Evolutionary conservation across 805 yeast species (phyloP), one percentile per base, ranked within the genome.

Genomic region (Pichia occidentalis): DNA sequence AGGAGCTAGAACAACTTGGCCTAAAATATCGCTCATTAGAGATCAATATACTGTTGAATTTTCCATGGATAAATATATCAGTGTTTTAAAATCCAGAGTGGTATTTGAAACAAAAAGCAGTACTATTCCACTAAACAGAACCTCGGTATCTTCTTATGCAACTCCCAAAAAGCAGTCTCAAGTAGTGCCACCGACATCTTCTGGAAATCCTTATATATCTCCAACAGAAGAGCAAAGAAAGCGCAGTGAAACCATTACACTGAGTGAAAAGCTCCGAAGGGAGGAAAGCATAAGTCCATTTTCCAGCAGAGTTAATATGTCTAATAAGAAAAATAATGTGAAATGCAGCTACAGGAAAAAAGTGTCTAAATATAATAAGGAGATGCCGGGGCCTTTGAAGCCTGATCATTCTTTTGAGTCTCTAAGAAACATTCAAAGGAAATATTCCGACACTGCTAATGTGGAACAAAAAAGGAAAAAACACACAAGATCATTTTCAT

Each of bases 1-100:
- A 45, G 98, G 97, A 1, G 92, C 95, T 1, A 65, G 85, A 40
- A 90, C 96, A 0, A 80, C 96, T 0, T 90, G 97, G 97, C 95
- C 96, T 0, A 85, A 85, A 52, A 59, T 92, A 4, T 75, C 95
- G 2, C 70, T 88, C 30, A 85, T 90, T 32, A 72, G 80, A 48
- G 90, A 92, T 56, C 95, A 86, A 53, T 87, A 96, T 59, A 79
- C 92, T 0, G 75, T 87, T 23, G 98, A 90, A 53, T 80, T 90
- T 57, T 82, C 87, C 0, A 64, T 90, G 28, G 97, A 90, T 57
- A 72, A 71, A 42, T 82, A 92, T 7, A 86, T 92, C 7, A 68
- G 79, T n/a, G 53, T 60, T 7, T 57, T 87, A 38, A 68, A 86
- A 46, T 78, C 84, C 6, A 65, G 81, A 44, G 63, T 80, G 20